These are phyloP conservation scores for Aspergillus costaricaensis DNA, from an alignment of 2,329 filamentous ascomycete species.

Conservation along the genomic window DNA sequence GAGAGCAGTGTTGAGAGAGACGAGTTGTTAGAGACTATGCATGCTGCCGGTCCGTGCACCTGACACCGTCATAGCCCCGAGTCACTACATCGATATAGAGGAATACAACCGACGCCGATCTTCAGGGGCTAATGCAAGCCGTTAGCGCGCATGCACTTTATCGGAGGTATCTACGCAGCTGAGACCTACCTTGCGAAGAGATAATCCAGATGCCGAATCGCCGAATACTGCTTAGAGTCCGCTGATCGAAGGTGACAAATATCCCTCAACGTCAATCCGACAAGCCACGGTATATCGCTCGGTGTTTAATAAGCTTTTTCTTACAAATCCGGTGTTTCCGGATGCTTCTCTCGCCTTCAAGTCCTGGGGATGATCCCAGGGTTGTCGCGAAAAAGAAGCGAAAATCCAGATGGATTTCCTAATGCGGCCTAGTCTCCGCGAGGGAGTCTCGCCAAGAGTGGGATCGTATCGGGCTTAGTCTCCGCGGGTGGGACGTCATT, in stretches of 20 bases:
- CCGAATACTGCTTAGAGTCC: background rate
- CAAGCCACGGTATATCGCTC: too few relatives aligned
- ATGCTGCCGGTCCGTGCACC: background rate
- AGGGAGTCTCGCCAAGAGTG: background rate
- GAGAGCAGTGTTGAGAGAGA: slow-evolving; percentile 6
- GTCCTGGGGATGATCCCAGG: too few relatives aligned
- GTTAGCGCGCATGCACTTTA: too few relatives aligned
- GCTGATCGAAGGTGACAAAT: too few relatives aligned
- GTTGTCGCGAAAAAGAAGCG: background rate
- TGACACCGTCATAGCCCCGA: too few relatives aligned
- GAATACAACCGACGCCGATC: too few relatives aligned
- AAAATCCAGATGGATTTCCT: background rate
- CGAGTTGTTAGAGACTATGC: background rate
- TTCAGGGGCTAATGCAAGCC: background rate
- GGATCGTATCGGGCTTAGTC: slow-evolving; percentile 3
- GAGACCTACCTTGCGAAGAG: background rate
- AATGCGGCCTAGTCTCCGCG: slow-evolving; percentile 8
- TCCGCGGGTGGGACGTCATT: background rate
- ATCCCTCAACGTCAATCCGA: too few relatives aligned
- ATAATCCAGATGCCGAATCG: background rate
- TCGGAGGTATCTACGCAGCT: background rate
- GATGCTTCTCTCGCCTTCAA: too few relatives aligned
- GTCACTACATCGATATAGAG: too few relatives aligned
- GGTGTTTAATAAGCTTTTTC: too few relatives aligned
- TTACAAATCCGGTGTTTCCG: too few relatives aligned